Evolutionary conservation across 306 rosid genomes (phyloP).

Genomic region (Aeschynomene evenia): DNA sequence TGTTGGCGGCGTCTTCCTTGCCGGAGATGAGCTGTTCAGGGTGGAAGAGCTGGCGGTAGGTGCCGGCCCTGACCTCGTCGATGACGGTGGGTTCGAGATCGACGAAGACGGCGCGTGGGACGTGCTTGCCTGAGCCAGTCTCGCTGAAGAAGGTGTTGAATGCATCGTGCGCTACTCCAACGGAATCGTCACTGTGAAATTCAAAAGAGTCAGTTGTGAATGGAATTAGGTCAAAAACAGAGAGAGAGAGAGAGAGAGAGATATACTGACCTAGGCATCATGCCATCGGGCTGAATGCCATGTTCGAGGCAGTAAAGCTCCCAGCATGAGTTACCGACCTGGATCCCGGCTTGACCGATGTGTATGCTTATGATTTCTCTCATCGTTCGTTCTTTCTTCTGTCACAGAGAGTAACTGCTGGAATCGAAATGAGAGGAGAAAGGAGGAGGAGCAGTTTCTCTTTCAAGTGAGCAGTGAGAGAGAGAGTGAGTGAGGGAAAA

Average conservation of each 20-base stretch:
- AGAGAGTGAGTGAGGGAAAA: neutral
- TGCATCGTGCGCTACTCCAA: slow-evolving; percentile 85
- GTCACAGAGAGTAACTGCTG: too few relatives aligned
- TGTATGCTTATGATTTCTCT: slow-evolving; percentile 95
- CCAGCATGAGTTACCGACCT: slow-evolving; percentile 98
- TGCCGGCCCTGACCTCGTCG: slow-evolving; percentile 82
- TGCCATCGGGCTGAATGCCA: slow-evolving; percentile 90
- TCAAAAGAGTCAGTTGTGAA: too few relatives aligned
- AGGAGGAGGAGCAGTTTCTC: too few relatives aligned
- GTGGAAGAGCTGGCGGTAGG: slow-evolving; percentile 91
- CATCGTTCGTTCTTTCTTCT: slow-evolving; percentile 38
- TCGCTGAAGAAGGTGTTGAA: slow-evolving; percentile 98
- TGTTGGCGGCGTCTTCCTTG: slow-evolving; percentile 97
- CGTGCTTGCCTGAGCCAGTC: slow-evolving; percentile 94
- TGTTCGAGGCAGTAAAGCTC: slow-evolving; percentile 99
- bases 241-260: neutral
- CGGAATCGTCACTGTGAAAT: slow-evolving; percentile 47
- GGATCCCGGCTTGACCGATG: slow-evolving; percentile 97
- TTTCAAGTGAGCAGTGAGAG: too few relatives aligned
- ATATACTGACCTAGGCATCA: slow-evolving; percentile 71
- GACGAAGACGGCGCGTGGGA: slow-evolving; percentile 88
- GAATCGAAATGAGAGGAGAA: too few relatives aligned
- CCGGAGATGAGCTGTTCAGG: slow-evolving; percentile 98
- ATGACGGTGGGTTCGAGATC: slow-evolving; percentile 98
- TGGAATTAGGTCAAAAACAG: neutral